These are phyloP conservation scores for Neurospora intermedia DNA, from an alignment of 495 filamentous ascomycete genomes.

Conservation along the genomic window DNA sequence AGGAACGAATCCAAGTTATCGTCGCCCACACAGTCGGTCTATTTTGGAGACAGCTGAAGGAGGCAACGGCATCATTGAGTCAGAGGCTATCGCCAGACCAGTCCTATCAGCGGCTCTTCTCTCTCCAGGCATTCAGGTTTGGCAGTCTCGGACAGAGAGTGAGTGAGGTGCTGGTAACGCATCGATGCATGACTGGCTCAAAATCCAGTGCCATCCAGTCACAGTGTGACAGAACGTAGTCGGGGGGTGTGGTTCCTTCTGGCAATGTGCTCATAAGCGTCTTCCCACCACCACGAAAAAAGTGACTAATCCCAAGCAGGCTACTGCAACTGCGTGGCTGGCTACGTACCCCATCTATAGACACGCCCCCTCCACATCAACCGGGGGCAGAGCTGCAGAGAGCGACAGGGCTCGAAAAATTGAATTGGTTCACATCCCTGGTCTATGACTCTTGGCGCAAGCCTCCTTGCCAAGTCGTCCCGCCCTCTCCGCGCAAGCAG, in stretches of 20 bases:
- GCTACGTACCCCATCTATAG: background rate
- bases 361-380: constrained; percentile 12
- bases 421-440: constrained; percentile 2
- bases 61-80: background rate
- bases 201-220: background rate
- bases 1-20: background rate
- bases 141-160: background rate
- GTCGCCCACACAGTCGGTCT: background rate
- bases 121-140: background rate
- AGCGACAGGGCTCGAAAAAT: constrained; percentile 5
- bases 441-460: background rate
- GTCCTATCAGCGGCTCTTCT: background rate
- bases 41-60: background rate
- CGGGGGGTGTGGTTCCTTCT: constrained; percentile 7
- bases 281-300: background rate
- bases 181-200: background rate
- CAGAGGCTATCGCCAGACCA: background rate
- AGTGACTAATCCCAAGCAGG: constrained; percentile 11
- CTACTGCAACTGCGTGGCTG: background rate
- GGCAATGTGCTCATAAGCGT: constrained; percentile 5
- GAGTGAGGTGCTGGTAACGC: background rate
- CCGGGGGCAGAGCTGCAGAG: background rate
- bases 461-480: constrained; percentile 7
- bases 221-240: constrained; percentile 1
- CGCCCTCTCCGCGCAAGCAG: background rate